These are phyloP conservation scores for Rhizopogon parksii DNA, from an alignment of 1,284 basidiomycete species.

Conservation along the genomic window DNA sequence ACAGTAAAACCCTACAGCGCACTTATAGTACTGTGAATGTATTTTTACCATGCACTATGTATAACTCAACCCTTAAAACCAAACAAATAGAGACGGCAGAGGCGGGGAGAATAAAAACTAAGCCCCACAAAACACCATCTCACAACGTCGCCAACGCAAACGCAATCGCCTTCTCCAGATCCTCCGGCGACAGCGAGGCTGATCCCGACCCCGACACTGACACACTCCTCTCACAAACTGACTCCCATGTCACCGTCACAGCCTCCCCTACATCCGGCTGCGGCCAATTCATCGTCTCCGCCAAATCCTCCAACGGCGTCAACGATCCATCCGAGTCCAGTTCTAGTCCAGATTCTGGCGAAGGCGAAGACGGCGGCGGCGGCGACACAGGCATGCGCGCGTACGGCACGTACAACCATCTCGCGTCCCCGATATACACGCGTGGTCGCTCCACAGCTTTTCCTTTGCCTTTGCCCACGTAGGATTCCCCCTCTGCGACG, in stretches of 20 bases:
- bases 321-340: slow-evolving; percentile 13
- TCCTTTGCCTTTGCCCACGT: slow-evolving; percentile 1
- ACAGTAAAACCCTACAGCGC: no score
- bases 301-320: slow-evolving; percentile 9
- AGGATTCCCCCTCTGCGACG: neutral
- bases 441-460: slow-evolving; percentile 6
- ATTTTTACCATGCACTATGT: no score
- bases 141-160: slow-evolving; percentile 18
- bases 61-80: no score
- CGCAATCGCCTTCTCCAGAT: slow-evolving; percentile 18
- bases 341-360: neutral
- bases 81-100: no score
- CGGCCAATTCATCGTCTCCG: slow-evolving; percentile 18
- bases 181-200: slow-evolving; percentile 13
- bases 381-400: slow-evolving; percentile 13
- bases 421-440: slow-evolving; percentile 15
- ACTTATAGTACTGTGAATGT: no score
- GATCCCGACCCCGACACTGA: neutral
- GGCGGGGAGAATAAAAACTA: no score
- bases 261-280: slow-evolving; percentile 26
- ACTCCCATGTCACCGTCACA: slow-evolving; percentile 16
- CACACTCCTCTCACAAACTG: neutral
- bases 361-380: slow-evolving; percentile 6
- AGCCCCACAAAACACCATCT: neutral
- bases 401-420: slow-evolving; percentile 18